These are phyloP conservation scores for Gastroboletus turbinatus DNA, from an alignment of 1,284 basidiomycete genomes.

Conservation along the genomic window DNA sequence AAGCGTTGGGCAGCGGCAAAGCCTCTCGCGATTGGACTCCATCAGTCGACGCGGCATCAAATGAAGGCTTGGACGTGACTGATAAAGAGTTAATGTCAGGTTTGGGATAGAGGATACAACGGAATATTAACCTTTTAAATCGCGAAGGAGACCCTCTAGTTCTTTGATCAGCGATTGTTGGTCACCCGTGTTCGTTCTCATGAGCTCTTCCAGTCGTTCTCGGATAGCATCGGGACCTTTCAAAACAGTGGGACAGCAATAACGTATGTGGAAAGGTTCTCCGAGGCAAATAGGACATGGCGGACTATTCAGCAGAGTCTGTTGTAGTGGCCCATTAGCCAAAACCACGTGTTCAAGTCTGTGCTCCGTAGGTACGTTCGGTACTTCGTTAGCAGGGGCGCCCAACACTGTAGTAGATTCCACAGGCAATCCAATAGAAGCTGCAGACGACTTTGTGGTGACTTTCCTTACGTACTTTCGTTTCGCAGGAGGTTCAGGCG, in stretches of 20 bases:
- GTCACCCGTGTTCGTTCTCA: constrained; percentile 23
- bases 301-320: constrained; percentile 3
- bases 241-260: constrained; percentile 42
- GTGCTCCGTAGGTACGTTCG: background rate
- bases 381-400: background rate
- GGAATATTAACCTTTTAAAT: constrained; percentile 18
- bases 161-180: constrained; percentile 37
- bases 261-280: constrained; percentile 39
- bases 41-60: background rate
- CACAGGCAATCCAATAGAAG: background rate
- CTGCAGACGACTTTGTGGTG: constrained; percentile 2
- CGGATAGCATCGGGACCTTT: constrained; percentile 40
- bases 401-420: background rate
- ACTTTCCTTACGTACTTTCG: constrained; percentile 12
- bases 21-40: background rate
- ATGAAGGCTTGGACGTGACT: constrained; percentile 2
- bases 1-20: background rate
- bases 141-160: constrained; percentile 32
- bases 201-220: constrained; percentile 40
- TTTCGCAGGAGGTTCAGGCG: constrained; percentile 9
- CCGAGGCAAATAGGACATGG: constrained; percentile 43
- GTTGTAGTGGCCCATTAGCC: background rate
- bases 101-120: background rate
- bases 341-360: background rate
- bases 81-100: background rate